Evolutionary conservation across 176 grass and related monocot genomes (phyloP), one percentile per base, ranked within the genome.

Genomic region (Cenchrus fungigraminus): DNA sequence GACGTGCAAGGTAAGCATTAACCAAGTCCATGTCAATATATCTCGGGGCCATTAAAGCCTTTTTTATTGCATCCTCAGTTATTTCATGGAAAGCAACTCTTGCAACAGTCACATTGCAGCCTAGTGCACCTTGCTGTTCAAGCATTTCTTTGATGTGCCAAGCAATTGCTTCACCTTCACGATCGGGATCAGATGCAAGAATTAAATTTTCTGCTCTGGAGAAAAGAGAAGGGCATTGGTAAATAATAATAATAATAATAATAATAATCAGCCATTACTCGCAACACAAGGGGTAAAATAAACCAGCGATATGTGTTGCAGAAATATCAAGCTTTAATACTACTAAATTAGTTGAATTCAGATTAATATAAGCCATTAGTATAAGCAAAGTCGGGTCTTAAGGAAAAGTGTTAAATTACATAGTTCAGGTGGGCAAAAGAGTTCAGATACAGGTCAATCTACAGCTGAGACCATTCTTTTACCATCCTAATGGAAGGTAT

Each of bases 71-170:
- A 70, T 68, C 85, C 81, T 98, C 91, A 0, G 96, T 94, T 87
- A 98, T 92, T 90, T 98, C 96, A 92, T 98, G 91, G 75, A 98
- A 98, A 72, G 89, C 89, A 87, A 98, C 93, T 88, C 93, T 94
- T 85, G 91, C 83, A 68, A 98, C 88, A 59, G 83, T 90, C 53
- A 95, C 70, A 63, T 89, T 59, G 63, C 34, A 80, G 83, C 82
- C 78, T 85, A 98, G 83, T 37, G 80, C 93, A 42, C 86, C 91
- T 90, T 94, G 96, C 29, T 98, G 96, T 71, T 90, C 73, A n/a
- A 98, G 90, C 93, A 98, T 98, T 89, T 98, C 96, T 77, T 85
- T 88, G 77, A 98, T 90, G 86, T 98, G 96, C 93, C 91, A 98
- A 80, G 96, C 86, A 86, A 98, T 98, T 66, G 96, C 96, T 88